These are phyloP conservation scores for Penicillium daleae DNA, from an alignment of 495 filamentous ascomycete genomes.

Conservation along the genomic window DNA sequence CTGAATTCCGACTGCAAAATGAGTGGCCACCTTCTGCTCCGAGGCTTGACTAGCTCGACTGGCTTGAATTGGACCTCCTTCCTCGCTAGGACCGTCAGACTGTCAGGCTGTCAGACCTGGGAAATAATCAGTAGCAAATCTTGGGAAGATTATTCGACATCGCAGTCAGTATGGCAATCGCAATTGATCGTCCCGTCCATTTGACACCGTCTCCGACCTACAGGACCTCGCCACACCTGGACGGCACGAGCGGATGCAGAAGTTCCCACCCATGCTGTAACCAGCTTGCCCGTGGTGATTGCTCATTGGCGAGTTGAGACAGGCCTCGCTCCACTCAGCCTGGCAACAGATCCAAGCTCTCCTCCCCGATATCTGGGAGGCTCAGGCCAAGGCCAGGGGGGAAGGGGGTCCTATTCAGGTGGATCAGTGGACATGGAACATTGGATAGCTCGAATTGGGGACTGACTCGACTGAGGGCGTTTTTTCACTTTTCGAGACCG, in stretches of 20 bases:
- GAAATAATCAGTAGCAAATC: neutral
- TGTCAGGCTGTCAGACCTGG: neutral
- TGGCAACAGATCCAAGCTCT: conserved; percentile 23
- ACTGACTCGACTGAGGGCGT: conserved; percentile 9
- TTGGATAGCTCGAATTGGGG: conserved; percentile 32
- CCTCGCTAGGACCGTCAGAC: neutral
- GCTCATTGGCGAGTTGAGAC: conserved; percentile 1
- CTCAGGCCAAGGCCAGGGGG: conserved; percentile 8
- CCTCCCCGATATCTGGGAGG: conserved; percentile 26
- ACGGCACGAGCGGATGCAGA: conserved; percentile 20
- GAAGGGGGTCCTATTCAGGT: neutral
- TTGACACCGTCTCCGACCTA: conserved; percentile 25
- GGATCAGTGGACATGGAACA: conserved; percentile 1
- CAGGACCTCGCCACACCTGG: conserved; percentile 24
- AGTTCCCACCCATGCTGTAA: conserved; percentile 23
- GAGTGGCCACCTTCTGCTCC: neutral
- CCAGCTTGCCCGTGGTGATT: conserved; percentile 4
- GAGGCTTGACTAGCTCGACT: neutral
- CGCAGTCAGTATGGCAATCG: conserved; percentile 20
- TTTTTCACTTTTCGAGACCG: conserved; percentile 22
- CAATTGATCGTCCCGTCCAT: conserved; percentile 9
- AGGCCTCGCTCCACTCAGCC: conserved; percentile 24
- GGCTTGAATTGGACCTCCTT: neutral
- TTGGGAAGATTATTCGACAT: neutral
- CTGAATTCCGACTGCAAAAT: conserved; percentile 10